Percentiles rank a stretch among this genome's conserved stretches.
Evolutionary conservation across 2,329 filamentous ascomycete species (phyloP).

Genomic region (Colletotrichum sidae): DNA sequence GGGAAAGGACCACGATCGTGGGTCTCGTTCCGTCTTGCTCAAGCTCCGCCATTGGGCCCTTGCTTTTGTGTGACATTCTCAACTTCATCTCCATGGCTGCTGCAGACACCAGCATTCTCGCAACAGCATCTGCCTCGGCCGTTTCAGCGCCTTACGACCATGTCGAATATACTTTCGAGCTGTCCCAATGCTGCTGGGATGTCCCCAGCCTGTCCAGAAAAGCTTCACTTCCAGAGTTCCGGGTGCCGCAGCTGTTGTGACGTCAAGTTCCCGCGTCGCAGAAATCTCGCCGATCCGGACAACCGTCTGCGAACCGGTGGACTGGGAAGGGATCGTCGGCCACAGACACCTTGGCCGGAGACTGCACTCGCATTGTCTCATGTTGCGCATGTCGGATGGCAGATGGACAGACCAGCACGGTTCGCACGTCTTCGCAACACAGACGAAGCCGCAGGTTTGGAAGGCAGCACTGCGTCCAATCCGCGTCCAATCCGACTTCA

Average conservation of each 20-base stretch:
- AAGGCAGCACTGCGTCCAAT: too few relatives aligned
- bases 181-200: slow-evolving; percentile 3
- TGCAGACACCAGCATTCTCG: neutral
- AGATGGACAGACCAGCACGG: neutral
- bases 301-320: neutral
- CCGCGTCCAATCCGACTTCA: too few relatives aligned
- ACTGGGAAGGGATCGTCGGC: neutral
- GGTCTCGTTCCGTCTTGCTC: slow-evolving; percentile 24
- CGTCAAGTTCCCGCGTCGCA: slow-evolving; percentile 9
- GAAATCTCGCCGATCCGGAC: neutral
- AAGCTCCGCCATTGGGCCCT: slow-evolving; percentile 17
- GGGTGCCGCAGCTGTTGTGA: neutral
- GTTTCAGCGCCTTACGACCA: slow-evolving; percentile 25
- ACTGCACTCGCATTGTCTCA: neutral
- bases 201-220: slow-evolving; percentile 4
- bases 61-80: slow-evolving; percentile 14
- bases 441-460: too few relatives aligned
- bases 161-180: slow-evolving; percentile 9
- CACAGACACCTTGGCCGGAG: neutral
- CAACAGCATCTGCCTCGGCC: slow-evolving; percentile 26
- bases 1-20: slow-evolving; percentile 19
- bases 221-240: slow-evolving; percentile 13
- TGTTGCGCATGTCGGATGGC: neutral
- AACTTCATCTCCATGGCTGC: slow-evolving; percentile 9
- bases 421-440: too few relatives aligned